Percentiles rank a stretch among this genome's conserved stretches.
Conservation (phyloP, 495 filamentous ascomycete species). For the Durotheca rogersii region DNA sequence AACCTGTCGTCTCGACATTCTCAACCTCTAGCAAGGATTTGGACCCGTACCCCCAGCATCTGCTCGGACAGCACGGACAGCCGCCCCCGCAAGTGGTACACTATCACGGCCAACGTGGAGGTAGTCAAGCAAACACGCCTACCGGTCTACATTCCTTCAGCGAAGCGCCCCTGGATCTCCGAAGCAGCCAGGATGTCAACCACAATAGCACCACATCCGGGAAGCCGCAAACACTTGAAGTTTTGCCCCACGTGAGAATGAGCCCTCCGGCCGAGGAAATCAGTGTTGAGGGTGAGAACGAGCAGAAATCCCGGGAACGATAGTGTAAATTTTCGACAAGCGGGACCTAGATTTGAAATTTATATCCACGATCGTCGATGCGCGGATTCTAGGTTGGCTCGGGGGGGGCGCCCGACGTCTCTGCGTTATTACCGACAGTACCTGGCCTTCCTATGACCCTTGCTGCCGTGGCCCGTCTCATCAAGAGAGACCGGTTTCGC, state of each 20-base stretch:
- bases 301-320: conserved; percentile 8
- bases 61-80: conserved; percentile 60
- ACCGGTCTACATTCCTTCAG: conserved; percentile 48
- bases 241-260: conserved; percentile 41
- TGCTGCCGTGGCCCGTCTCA: background rate
- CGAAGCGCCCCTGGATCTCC: conserved; percentile 37
- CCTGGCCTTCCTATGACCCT: background rate
- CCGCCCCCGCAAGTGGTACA: conserved; percentile 62
- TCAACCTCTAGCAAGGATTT: conserved; percentile 75
- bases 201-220: conserved; percentile 35
- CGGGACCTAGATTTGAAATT: background rate
- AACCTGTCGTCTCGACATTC: conserved; percentile 70
- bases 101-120: conserved; percentile 59
- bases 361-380: background rate
- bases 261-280: conserved; percentile 26
- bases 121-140: conserved; percentile 62
- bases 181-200: conserved; percentile 41
- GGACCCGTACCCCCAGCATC: conserved; percentile 67
- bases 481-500: background rate
- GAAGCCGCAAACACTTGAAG: conserved; percentile 37
- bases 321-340: background rate
- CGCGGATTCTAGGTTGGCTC: background rate
- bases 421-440: background rate
- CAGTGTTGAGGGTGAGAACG: conserved; percentile 13
- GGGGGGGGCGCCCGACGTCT: background rate